phyloP scores from a whole-genome alignment of 2,329 filamentous ascomycete species.

The Hypoxylon sp. region DNA sequence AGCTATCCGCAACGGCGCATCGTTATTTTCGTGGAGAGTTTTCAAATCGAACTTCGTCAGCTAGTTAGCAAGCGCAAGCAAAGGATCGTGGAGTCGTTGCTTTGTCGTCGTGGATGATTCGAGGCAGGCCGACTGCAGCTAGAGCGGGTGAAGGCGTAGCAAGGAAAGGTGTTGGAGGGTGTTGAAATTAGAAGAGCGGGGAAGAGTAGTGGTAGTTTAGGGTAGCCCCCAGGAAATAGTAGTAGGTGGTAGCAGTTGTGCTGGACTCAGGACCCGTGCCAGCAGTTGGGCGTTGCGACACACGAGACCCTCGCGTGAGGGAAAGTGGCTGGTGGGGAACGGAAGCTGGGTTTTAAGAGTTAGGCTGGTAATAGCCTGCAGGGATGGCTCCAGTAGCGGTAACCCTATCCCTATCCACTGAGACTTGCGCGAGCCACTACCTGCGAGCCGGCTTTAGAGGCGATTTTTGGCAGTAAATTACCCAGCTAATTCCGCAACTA shows the following conservation, averaged over 20 bases:
- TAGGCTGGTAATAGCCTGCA: slow-evolving; percentile 44
- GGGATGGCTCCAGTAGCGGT: slow-evolving; percentile 42
- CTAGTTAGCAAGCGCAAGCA: slow-evolving; percentile 10
- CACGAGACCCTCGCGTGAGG: slow-evolving; percentile 50
- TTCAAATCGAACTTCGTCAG: background rate
- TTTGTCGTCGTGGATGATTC: slow-evolving; percentile 40
- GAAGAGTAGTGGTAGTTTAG: slow-evolving; percentile 34
- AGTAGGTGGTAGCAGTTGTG: slow-evolving; percentile 8
- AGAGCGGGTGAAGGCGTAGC: slow-evolving; percentile 28
- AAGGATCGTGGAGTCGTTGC: slow-evolving; percentile 29
- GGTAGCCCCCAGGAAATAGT: slow-evolving; percentile 17
- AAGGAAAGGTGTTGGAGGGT: slow-evolving; percentile 33
- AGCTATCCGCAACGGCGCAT: slow-evolving; percentile 54
- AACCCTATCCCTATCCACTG: slow-evolving; percentile 43
- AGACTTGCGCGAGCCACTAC: slow-evolving; percentile 28
- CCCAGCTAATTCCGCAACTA: background rate
- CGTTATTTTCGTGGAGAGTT: slow-evolving; percentile 35
- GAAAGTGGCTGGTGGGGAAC: slow-evolving; percentile 48
- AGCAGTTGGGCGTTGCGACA: slow-evolving; percentile 48
- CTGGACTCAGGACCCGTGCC: slow-evolving; percentile 28
- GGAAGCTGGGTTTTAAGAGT: slow-evolving; percentile 48
- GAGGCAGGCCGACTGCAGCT: slow-evolving; percentile 43
- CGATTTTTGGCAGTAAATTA: slow-evolving; percentile 19
- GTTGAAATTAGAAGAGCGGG: slow-evolving; percentile 44
- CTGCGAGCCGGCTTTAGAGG: slow-evolving; percentile 31